Percentiles rank a stretch among this genome's conserved stretches.
Evolutionary conservation across 805 yeast genomes (phyloP).

Genomic region (Saccharomycopsis babjevae): DNA sequence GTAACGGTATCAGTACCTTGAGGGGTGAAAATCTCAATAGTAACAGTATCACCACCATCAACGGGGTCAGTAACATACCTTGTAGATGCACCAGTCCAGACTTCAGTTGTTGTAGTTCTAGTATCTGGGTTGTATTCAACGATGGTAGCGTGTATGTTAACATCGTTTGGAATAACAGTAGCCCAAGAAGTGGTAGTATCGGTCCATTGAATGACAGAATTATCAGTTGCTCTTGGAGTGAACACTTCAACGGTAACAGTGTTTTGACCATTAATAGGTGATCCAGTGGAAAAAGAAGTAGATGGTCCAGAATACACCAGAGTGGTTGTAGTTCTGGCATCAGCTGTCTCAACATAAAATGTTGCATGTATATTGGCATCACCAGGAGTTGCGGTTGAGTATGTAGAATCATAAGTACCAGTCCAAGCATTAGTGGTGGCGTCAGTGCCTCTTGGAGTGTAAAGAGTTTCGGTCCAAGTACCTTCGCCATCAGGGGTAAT

Average conservation of each 20-base stretch:
- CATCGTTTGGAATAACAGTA: neutral
- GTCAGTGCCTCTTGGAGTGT: conserved; percentile 1
- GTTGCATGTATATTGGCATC: neutral
- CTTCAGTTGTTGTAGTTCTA: neutral
- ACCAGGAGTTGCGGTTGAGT: neutral
- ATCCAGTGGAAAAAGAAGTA: neutral
- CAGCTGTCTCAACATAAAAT: conserved; percentile 2
- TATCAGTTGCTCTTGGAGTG: conserved; percentile 2
- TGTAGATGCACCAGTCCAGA: neutral
- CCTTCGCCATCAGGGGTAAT: neutral
- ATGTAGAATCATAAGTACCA: neutral
- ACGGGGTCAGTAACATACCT: neutral
- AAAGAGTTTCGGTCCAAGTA: neutral
- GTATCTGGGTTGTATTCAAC: conserved; percentile 1
- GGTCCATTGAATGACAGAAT: neutral
- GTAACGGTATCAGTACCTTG: neutral
- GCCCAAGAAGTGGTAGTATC: neutral
- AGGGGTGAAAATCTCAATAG: neutral
- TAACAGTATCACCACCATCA: neutral
- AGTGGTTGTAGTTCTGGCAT: conserved; percentile 5
- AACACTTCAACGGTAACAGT: neutral
- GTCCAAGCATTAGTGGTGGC: neutral
- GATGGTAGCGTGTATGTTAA: neutral
- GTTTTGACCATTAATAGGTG: neutral
- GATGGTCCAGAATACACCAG: conserved; percentile 2